These are phyloP conservation scores for Peronospora destructor DNA, from an alignment of 352 stramenopile genomes.

Conservation along the genomic window DNA sequence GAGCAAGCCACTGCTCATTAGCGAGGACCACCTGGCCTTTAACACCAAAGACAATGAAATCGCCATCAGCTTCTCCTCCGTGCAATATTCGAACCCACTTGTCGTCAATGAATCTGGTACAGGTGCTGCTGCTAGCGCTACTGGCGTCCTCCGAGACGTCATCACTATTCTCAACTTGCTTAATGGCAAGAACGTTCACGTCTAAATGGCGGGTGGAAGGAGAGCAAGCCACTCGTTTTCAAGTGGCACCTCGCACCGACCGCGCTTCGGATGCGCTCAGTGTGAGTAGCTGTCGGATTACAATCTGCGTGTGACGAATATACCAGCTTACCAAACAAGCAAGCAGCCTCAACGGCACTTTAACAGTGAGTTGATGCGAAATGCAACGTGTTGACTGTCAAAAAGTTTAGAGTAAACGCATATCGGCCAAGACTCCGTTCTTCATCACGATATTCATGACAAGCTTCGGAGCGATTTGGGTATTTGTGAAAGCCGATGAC, in stretches of 20 bases:
- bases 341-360: background rate
- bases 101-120: constrained; percentile 66
- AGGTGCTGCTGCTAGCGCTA: constrained; percentile 52
- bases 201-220: constrained; percentile 8
- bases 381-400: background rate
- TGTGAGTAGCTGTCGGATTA: constrained; percentile 20
- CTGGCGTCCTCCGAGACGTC: constrained; percentile 64
- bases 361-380: background rate
- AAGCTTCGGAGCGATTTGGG: background rate
- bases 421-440: background rate
- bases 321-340: background rate
- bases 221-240: constrained; percentile 9
- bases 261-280: constrained; percentile 8
- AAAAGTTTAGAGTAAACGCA: background rate
- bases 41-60: constrained; percentile 69
- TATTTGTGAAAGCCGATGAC: background rate
- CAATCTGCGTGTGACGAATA: constrained; percentile 9
- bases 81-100: constrained; percentile 62
- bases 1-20: constrained; percentile 47
- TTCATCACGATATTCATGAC: background rate
- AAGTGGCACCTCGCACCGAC: constrained; percentile 15
- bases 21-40: constrained; percentile 55
- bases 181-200: constrained; percentile 42
- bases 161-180: constrained; percentile 67
- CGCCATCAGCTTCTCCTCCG: constrained; percentile 59